Percentiles rank a stretch among this genome's conserved stretches.
phyloP scores from a whole-genome alignment of 805 yeast genomes.

The Candida maesae region DNA sequence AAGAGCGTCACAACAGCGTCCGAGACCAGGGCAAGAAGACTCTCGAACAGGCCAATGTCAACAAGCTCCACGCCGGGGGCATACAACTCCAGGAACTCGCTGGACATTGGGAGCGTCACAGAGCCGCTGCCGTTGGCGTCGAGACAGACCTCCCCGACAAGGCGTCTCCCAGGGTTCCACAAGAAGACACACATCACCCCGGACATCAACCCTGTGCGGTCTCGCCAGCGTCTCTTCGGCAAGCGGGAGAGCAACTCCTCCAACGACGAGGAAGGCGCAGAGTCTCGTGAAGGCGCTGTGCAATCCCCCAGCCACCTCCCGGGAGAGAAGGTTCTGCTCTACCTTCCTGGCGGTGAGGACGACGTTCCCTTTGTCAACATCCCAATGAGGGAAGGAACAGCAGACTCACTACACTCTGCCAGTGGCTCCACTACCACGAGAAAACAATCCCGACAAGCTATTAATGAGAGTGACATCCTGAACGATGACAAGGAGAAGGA shows the following conservation, averaged over 20 bases:
- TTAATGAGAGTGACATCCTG: not conserved
- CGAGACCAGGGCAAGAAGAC: not conserved
- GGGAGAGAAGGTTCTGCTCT: not conserved
- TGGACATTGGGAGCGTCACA: not conserved
- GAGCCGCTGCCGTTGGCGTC: not conserved
- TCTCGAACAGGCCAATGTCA: not conserved
- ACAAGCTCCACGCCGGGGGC: not conserved
- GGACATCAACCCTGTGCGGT: slow-evolving; percentile 9
- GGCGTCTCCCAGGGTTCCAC: not conserved
- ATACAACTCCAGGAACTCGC: not conserved
- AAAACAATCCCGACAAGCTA: not conserved
- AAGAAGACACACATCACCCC: slow-evolving; percentile 11
- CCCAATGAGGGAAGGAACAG: not conserved
- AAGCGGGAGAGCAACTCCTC: slow-evolving; percentile 4
- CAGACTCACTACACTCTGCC: not conserved
- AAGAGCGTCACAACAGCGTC: not conserved
- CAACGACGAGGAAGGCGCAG: not conserved
- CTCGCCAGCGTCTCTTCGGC: slow-evolving; percentile 6
- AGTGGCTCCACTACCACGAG: not conserved
- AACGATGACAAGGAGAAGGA: not conserved
- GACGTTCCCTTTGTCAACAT: not conserved
- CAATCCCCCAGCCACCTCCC: not conserved
- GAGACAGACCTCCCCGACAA: not conserved
- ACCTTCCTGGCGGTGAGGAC: not conserved
- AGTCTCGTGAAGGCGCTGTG: not conserved